Base-by-base conservation (phyloP, 1,284 basidiomycete genomes). In the Fomitiporia mediterranea region DNA sequence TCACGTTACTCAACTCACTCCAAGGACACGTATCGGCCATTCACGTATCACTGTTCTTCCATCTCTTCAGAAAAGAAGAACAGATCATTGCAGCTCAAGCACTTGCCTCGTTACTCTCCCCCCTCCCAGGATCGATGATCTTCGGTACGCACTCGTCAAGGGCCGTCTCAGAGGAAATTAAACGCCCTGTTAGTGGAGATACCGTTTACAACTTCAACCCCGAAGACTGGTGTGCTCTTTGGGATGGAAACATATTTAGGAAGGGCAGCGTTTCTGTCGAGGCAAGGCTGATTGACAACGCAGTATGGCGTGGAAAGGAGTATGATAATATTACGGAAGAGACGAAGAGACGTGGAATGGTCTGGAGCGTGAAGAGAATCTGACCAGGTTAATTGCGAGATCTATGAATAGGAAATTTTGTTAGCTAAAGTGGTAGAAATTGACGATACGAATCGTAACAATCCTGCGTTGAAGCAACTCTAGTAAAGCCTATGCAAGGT, bases 41-140 rank as follows among this genome's bases (percentile, higher is more conserved):
- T 30, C 74, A 79, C 60, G 70, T 74, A 3, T 75, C 75, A 9
- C 64, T 72, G 0, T 73, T 81, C 64, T 82, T 81, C 67, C 79
- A 82, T 61, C 69, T 81, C 23, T 81, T 81, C 66, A 60, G 67
- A 51, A 71, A 79, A 61, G 70, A 70, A 17, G 51, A 69, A 28
- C 78, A 81, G 63, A 49, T 65, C 5, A 52, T 70, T 34, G 66
- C 79, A n/a, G 79, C 74, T 2, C 64, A 64, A 8, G 67, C 64
- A 2, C 59, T 80, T 39, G 74, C 72, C 0, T 64, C 72, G 0
- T 66, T 81, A 6, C 70, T 76, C 39, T 69, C 69, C 9, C 65
- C 70, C 0, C 62, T 66, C 47, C 68, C 70, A 0, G 73, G 72
- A 13, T 72, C 72, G 11, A 59, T 72, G 42, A 66, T 75, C 55